Base-by-base conservation (phyloP, 139 green algal genomes). In the Parachlorella kessleri region DNA sequence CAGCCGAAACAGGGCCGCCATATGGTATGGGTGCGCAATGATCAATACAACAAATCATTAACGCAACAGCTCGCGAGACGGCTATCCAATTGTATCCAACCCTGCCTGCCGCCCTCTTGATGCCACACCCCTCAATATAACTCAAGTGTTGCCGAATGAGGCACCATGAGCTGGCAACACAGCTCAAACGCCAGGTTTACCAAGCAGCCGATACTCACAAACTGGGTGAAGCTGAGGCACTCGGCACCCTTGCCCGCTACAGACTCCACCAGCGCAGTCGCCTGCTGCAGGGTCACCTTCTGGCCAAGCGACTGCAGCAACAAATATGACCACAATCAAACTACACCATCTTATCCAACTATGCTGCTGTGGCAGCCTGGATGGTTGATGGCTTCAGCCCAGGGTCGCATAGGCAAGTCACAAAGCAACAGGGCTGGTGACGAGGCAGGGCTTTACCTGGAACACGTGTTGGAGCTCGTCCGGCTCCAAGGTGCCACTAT, bases 381-480 rank as follows among this genome's bases (percentile, higher is more conserved):
- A 33, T 48, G 35, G 6, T 33, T 33, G 35, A 35, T 48, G 35
- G 8, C n/a, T 32, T 39, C 64, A 3, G 32, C 64, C 64, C 30
- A 39, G 4, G 8, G 32, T 8, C 37, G 23, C 67, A 4, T 1
- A 6, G 5, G 3, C 38, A 9, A 7, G 2, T 38, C 24, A 37
- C n/a, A 39, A 3, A 39, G 63, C 2, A 6, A 6, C n/a, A 10
- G 32, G 21, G 63, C 63, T 8, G n/a, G n/a, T n/a, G n/a, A n/a
- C n/a, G n/a, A n/a, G n/a, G n/a, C n/a, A n/a, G n/a, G 4, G 63
- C n/a, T 76, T 5, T 48, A 87, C 85, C 79, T 83, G 84, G 64
- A 91, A 80, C 35, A 86, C 87, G 24, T 74, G 80, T 70, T 85
- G 54, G 32, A 91, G 82, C 80, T 91, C 87, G 26, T 81, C 37